A percentile compares a stretch with the other conserved stretches of the same genome.
Evolutionary conservation across 2,329 filamentous ascomycete species (phyloP).

Genomic region (Diplodia scrobiculata): DNA sequence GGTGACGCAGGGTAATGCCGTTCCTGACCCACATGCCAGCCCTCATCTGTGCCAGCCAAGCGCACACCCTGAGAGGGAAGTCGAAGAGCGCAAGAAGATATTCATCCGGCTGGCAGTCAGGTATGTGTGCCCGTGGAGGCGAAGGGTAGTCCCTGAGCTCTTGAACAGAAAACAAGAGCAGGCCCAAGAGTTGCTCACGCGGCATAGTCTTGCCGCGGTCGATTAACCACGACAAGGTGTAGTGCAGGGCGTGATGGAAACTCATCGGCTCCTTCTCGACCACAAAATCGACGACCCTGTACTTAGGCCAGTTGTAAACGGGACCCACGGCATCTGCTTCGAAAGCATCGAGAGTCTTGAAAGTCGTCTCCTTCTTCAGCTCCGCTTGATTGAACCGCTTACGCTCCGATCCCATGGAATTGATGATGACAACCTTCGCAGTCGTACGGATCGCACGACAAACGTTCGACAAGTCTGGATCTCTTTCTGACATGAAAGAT

Average conservation of each 20-base stretch:
- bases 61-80: conserved; percentile 87
- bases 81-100: conserved; percentile 87
- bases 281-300: conserved; percentile 69
- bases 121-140: conserved; percentile 62
- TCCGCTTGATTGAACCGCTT: conserved; percentile 82
- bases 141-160: conserved; percentile 66
- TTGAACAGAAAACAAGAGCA: conserved; percentile 71
- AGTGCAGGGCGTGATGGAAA: conserved; percentile 96
- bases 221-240: conserved; percentile 92
- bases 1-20: conserved; percentile 90
- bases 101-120: conserved; percentile 68
- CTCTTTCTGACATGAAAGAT: conserved; percentile 71
- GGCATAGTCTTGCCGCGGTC: conserved; percentile 81
- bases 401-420: conserved; percentile 86
- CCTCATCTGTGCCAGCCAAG: conserved; percentile 97
- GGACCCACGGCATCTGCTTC: conserved; percentile 66
- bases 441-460: conserved; percentile 70
- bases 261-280: conserved; percentile 91
- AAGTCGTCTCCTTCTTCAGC: conserved; percentile 80
- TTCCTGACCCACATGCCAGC: conserved; percentile 98
- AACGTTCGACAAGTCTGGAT: conserved; percentile 68
- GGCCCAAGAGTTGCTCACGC: conserved; percentile 63
- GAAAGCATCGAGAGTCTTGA: conserved; percentile 75
- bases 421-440: conserved; percentile 81
- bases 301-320: conserved; percentile 54